These are phyloP conservation scores for Pyrenochaeta sp. DNA, from an alignment of 2,329 filamentous ascomycete genomes.

Conservation along the genomic window DNA sequence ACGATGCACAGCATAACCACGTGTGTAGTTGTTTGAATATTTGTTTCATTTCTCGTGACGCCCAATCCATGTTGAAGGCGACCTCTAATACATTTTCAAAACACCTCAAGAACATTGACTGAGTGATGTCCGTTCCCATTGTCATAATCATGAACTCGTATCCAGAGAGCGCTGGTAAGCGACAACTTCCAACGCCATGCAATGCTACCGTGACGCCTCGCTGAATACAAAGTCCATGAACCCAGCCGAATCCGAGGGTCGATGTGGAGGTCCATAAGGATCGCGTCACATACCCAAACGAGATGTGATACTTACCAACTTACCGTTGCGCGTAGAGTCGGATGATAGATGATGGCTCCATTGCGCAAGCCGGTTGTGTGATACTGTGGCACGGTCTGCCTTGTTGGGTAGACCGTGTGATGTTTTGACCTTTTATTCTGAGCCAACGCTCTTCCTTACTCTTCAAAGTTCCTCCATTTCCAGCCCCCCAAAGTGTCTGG, in stretches of 20 bases:
- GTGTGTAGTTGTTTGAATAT: constrained; percentile 4
- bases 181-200: constrained; percentile 25
- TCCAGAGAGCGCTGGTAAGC: constrained; percentile 36
- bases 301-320: constrained; percentile 53
- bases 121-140: constrained; percentile 10
- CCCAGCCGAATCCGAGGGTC: constrained; percentile 38
- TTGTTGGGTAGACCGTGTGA: no score
- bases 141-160: constrained; percentile 29
- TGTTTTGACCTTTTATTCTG: constrained; percentile 20
- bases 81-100: background rate
- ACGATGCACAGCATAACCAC: no score
- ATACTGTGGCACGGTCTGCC: no score
- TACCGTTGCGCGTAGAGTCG: constrained; percentile 52
- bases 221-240: constrained; percentile 29
- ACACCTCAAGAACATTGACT: constrained; percentile 14
- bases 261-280: constrained; percentile 43
- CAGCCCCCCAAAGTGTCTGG: background rate
- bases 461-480: constrained; percentile 2
- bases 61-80: background rate
- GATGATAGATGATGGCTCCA: constrained; percentile 37
- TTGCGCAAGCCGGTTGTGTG: constrained; percentile 51
- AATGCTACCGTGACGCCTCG: constrained; percentile 44
- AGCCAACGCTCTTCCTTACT: constrained; percentile 24
- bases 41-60: constrained; percentile 1
- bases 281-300: constrained; percentile 50